Evolutionary conservation across 179 eudicot species (phyloP).

Genomic region (Beta lomatogona): DNA sequence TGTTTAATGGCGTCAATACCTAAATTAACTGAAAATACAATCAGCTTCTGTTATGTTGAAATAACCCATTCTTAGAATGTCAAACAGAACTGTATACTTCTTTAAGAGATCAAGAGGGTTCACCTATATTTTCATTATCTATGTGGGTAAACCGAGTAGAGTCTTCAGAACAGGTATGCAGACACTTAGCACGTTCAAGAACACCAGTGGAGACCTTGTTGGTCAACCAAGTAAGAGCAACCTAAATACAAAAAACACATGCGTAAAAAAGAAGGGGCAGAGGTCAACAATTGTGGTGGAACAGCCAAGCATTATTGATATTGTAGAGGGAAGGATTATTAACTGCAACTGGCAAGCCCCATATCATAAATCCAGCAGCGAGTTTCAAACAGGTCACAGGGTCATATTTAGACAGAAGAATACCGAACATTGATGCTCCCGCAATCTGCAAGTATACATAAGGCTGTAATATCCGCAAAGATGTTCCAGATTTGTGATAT

Average conservation of each 20-base stretch:
- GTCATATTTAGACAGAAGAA: constrained; percentile 79
- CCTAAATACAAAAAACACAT: constrained; percentile 39
- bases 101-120: neutral
- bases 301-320: constrained; percentile 1
- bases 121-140: constrained; percentile 59
- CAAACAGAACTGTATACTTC: neutral
- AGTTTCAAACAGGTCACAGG: constrained; percentile 85
- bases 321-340: constrained; percentile 21
- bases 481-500: neutral
- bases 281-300: neutral
- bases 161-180: constrained; percentile 48
- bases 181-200: constrained; percentile 75
- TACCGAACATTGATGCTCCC: constrained; percentile 87
- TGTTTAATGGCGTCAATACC: constrained; percentile 76
- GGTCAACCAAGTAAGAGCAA: constrained; percentile 76
- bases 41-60: neutral
- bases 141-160: constrained; percentile 32
- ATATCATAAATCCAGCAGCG: constrained; percentile 80
- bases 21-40: constrained; percentile 43
- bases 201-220: constrained; percentile 87
- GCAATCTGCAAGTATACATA: constrained; percentile 61
- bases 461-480: constrained; percentile 3
- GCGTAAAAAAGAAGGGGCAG: constrained; percentile 1
- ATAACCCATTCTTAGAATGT: neutral
- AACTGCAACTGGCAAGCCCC: constrained; percentile 81